Evolutionary conservation across 164 flowering plant genomes (phyloP), one percentile per base, ranked within the genome.

Genomic region (Paratinospora sagittata): DNA sequence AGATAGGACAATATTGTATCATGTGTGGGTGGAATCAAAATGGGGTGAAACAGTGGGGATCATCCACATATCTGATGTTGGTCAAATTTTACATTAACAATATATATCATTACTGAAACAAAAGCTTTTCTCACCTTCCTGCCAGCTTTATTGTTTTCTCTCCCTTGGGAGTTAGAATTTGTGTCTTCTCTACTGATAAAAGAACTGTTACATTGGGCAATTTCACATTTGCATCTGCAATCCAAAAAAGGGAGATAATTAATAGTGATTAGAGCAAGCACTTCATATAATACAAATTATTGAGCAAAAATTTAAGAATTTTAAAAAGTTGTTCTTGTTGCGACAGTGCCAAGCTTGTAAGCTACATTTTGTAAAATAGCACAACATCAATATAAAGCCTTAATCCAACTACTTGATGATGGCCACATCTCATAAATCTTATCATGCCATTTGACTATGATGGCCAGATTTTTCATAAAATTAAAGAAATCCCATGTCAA

Each of bases 131-230:
- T 84, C 71, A 92, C 98, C 94, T 90, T 82, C 88, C 88, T 43
- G 91, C 89, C 72, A 92, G 55, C 17, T 83, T 76, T 19, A 90
- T 72, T 23, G 81, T 75, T 78, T 78, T 90, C 71, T 86, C 85
- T 72, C 90, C 92, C 8, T 74, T 70, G 1, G 79, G 71, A 63
- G 82, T 76, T 27, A 60, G 41, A 78, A 87, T 69, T 27, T 82
- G 73, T 69, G 85, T 76, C 79, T 80, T 82, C 77, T 88, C 92
- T 37, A 80, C 68, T 0, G 91, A 88, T 60, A 95, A 80, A 74
- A 88, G 74, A 69, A 95, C 74, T 21, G 67, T 82, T 58, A 92
- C 36, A 70, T 78, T 86, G 0, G 97, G 97, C 81, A 92, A 74
- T 82, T 78, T 89, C 70, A 90, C 89, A 81, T 97, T 97, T 94